These are phyloP conservation scores for Thyridium curvatum DNA, from an alignment of 2,329 filamentous ascomycete species.

Conservation along the genomic window DNA sequence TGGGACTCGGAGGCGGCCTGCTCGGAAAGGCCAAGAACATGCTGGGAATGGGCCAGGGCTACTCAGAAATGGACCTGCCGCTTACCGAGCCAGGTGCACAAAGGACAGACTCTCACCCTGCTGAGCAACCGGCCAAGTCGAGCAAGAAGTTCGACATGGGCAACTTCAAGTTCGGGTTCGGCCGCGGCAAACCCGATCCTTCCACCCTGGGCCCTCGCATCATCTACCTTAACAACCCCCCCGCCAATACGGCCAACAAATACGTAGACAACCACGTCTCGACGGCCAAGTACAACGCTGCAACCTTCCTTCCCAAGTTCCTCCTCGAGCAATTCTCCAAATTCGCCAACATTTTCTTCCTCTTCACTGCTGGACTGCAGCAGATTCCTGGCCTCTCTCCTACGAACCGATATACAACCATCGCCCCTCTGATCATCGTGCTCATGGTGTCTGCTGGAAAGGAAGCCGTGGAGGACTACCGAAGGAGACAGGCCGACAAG, in stretches of 20 bases:
- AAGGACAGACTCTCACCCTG: slow-evolving; percentile 22
- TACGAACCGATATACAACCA: slow-evolving; percentile 93
- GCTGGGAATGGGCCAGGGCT: slow-evolving; percentile 77
- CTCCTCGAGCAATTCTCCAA: slow-evolving; percentile 98
- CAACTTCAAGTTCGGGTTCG: slow-evolving; percentile 91
- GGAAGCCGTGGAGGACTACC: slow-evolving; percentile 88
- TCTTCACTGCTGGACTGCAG: slow-evolving; percentile 91
- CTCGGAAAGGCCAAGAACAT: slow-evolving; percentile 84
- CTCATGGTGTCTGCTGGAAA: slow-evolving; percentile 92
- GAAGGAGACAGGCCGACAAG: slow-evolving; percentile 80
- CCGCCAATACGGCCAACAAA: slow-evolving; percentile 82
- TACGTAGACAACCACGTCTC: slow-evolving; percentile 97
- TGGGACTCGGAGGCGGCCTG: slow-evolving; percentile 80
- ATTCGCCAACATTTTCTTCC: slow-evolving; percentile 98
- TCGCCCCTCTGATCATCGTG: slow-evolving; percentile 86
- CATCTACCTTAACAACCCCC: slow-evolving; percentile 94
- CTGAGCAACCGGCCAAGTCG: slow-evolving; percentile 20
- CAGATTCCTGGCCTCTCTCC: slow-evolving; percentile 94
- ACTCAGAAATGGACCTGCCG: slow-evolving; percentile 97
- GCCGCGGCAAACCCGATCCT: slow-evolving; percentile 76
- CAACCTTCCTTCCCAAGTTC: slow-evolving; percentile 94
- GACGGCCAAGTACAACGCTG: slow-evolving; percentile 92
- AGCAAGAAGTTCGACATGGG: slow-evolving; percentile 59
- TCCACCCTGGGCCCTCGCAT: slow-evolving; percentile 86
- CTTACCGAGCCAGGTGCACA: slow-evolving; percentile 66